Conservation (phyloP, 768 basidiomycete species). For the Candolleomyces efflorescens region DNA sequence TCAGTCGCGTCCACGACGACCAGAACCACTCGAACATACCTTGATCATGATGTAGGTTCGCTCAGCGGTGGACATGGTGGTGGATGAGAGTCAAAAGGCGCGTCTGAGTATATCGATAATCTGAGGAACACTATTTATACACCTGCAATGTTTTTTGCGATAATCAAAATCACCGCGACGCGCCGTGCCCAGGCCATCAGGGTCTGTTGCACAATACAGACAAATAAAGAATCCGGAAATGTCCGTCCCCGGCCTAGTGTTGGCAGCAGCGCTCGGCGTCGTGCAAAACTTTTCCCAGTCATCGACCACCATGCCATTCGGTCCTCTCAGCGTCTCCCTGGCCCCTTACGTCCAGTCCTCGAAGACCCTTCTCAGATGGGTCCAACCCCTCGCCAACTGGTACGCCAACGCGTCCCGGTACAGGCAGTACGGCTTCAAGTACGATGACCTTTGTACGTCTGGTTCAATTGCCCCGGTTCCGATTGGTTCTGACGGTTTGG, state of each 20-base stretch:
- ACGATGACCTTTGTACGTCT: conserved; percentile 89
- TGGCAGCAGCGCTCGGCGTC: conserved; percentile 4
- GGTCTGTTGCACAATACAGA: conserved; percentile 18
- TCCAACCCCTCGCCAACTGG: conserved; percentile 79
- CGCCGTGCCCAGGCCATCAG: conserved; percentile 2
- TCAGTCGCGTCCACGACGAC: conserved; percentile 13
- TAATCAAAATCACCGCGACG: conserved; percentile 23
- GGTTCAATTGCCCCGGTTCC: conserved; percentile 11
- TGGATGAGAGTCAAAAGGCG: conserved; percentile 22
- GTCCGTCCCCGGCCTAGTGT: conserved; percentile 21
- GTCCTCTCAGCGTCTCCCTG: conserved; percentile 68
- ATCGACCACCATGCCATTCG: conserved; percentile 38
- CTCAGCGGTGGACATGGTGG: conserved; percentile 66
- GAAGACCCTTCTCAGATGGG: conserved; percentile 57
- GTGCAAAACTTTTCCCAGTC: conserved; percentile 9
- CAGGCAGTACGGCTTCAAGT: conserved; percentile 83
- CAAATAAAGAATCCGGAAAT: conserved; percentile 41
- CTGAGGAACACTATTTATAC: conserved; percentile 16
- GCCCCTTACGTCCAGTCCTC: conserved; percentile 73
- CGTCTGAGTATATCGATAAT: conserved; percentile 17
- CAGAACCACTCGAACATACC: conserved; percentile 34
- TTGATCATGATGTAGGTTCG: conserved; percentile 99
- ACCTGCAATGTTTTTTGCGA: conserved; percentile 32
- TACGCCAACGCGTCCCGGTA: conserved; percentile 81
- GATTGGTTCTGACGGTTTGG: conserved; percentile 17